Conservation (phyloP, 495 filamentous ascomycete genomes). For the Penicillium waksmanii region DNA sequence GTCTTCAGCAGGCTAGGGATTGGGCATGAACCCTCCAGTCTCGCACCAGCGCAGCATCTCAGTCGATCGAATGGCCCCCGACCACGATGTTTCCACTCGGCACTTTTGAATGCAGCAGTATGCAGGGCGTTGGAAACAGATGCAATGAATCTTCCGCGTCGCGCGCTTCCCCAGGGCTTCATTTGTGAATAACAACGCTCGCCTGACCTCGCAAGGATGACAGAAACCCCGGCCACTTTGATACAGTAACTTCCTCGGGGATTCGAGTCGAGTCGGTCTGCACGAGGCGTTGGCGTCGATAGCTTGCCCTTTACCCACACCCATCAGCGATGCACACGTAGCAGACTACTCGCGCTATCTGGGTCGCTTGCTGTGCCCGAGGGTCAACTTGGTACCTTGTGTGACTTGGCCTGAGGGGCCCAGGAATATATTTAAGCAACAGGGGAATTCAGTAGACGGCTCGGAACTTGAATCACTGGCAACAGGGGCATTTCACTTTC, state of each 20-base stretch:
- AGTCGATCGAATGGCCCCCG: constrained; percentile 9
- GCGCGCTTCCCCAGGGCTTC: constrained; percentile 9
- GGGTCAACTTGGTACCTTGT: constrained; percentile 12
- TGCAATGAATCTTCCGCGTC: not conserved
- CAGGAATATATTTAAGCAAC: constrained; percentile 19
- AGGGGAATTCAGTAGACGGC: not conserved
- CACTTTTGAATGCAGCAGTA: constrained; percentile 6
- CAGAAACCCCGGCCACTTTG: not conserved
- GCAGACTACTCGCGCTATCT: constrained; percentile 31
- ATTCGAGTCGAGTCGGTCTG: constrained; percentile 26
- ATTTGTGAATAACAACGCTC: constrained; percentile 1
- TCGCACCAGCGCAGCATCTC: constrained; percentile 2
- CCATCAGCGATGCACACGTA: constrained; percentile 45
- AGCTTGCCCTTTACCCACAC: constrained; percentile 20
- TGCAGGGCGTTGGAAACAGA: constrained; percentile 10
- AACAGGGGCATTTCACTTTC: not conserved
- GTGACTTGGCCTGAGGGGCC: constrained; percentile 9
- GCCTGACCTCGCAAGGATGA: constrained; percentile 1
- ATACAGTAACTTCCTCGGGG: not conserved
- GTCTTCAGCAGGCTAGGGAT: constrained; percentile 27
- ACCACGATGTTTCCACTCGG: not conserved
- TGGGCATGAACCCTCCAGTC: constrained; percentile 26
- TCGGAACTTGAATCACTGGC: not conserved
- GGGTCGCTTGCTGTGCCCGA: constrained; percentile 24
- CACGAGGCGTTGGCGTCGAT: constrained; percentile 27